Evolutionary conservation across 345 rosid species (phyloP), one percentile per base, ranked within the genome.

Genomic region (Raphanus raphanistrum): DNA sequence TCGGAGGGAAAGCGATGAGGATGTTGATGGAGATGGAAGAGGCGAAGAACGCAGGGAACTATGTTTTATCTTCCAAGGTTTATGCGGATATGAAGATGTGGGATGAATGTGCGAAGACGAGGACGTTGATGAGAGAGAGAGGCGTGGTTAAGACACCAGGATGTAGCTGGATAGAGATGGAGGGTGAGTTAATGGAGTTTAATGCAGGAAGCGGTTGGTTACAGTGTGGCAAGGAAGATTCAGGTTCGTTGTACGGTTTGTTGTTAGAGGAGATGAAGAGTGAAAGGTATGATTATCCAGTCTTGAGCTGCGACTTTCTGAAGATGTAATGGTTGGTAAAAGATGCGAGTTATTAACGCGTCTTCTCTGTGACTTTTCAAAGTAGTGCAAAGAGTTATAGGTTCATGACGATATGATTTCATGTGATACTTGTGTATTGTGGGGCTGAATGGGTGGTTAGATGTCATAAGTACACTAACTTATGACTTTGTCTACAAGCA

Each of bases 131-230:
- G 98, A 87, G 84, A 86, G 78, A 84, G 29, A 83, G 82, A 68
- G 96, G 94, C 27, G 84, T 92, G 27, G 21, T 57, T 27, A 94
- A 94, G 84, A 87, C 91, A 63, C 95, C 97, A 12, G 98, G 97
- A 12, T 92, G 98, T 79, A 94, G 97, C 80, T 94, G 97, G 98
- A 81, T 92, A 4, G 95, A 83, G 70, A 84, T 87, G 10, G 75
- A 82, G 57, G 79, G 80, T 74, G 83, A 77, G 78, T 71, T 83
- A 27, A 82, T 78, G 64, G 97, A 92, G 79, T 94, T 92, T 84
- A 90, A 76, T 74, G 90, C 96, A 7, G 92, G 98, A 60, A 88
- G 83, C 62, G 79, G 38, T 43, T 57, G 75, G 63, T 63, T 67
- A 21, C 58, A 73, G 74, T 17, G 75, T 68, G 83, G 78, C 3